Evolutionary conservation across 768 basidiomycete genomes (phyloP).

Genomic region (Lactifluus piperatus): DNA sequence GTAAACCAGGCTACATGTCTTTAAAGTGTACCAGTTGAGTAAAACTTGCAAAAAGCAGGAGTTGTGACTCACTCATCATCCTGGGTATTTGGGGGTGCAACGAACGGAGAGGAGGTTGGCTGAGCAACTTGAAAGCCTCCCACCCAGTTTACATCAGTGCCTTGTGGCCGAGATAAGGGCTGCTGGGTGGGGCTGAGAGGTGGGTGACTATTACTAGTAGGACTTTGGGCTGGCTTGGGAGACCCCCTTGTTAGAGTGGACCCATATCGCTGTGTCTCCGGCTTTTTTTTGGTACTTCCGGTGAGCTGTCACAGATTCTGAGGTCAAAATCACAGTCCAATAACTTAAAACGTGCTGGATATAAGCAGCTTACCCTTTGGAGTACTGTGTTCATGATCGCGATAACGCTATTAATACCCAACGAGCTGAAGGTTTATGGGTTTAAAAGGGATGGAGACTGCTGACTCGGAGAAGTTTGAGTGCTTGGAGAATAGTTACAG

Average conservation of each 20-base stretch:
- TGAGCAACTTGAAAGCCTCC: not conserved
- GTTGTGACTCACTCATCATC: not conserved
- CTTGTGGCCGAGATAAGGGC: not conserved
- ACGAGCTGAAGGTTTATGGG: not conserved
- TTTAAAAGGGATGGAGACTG: not conserved
- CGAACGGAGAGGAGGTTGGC: not conserved
- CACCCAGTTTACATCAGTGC: not conserved
- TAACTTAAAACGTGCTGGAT: not conserved
- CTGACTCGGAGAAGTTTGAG: too few species aligned
- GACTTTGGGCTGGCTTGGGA: not conserved
- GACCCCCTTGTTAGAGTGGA: not conserved
- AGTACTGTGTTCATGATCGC: not conserved
- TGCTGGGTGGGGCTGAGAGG: not conserved
- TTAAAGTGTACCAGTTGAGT: not conserved
- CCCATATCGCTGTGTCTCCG: not conserved
- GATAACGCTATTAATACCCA: not conserved
- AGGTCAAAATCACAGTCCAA: not conserved
- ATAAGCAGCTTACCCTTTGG: not conserved
- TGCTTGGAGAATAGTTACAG: too few species aligned
- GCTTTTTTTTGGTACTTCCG: not conserved
- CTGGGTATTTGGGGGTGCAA: not conserved
- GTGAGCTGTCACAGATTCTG: not conserved
- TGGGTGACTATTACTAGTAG: not conserved
- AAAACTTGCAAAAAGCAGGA: not conserved
- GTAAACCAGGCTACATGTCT: not conserved